Evolutionary conservation across 306 rosid genomes (phyloP), one percentile per base, ranked within the genome.

Genomic region (Gynostemma pentaphyllum): DNA sequence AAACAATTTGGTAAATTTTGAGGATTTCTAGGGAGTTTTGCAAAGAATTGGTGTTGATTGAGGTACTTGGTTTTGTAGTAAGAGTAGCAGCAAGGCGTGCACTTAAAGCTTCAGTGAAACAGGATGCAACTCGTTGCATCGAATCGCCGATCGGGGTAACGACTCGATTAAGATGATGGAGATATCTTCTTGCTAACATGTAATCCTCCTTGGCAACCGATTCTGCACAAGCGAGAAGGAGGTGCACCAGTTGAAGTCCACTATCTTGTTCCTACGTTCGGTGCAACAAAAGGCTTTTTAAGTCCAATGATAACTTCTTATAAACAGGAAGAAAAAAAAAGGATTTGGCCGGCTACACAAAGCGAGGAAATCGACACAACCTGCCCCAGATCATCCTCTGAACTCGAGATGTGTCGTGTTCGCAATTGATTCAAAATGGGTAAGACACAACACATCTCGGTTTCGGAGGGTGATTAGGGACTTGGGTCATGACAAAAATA

Each of bases 241-340:
- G 90, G 76, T 91, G 97, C 73, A 91, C 95, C 41, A 91, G 64
- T 74, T 91, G 96, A 49, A 91, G 96, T 16, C 97, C 97, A 37
- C 95, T 85, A 61, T 91, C 97, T 75, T 87, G 91, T 68, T 91
- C 96, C 89, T 85, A 66, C 49, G 5, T 36, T 11, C 11, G 21
- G 9, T 19, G 5, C 45, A 13, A 39, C 45, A 30, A 40, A 54
- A 53, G 28, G 45, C 19, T 50, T 24, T 0, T 11, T 2, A 4
- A 30, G 9, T 10, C 19, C 19, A 30, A 9, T 9, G 22, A 18
- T 28, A 1, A 18, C 5, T 28, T 7, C 22, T 6, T 37, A 37
- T 6, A 2, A 7, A 36, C 32, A 24, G 8, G 5, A 52, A 7
- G 23, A 24, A 52, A 24, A 4, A 23, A 27, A 4, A 23, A n/a